Evolutionary conservation across 306 rosid species (phyloP).

Genomic region (Vicia villosa): DNA sequence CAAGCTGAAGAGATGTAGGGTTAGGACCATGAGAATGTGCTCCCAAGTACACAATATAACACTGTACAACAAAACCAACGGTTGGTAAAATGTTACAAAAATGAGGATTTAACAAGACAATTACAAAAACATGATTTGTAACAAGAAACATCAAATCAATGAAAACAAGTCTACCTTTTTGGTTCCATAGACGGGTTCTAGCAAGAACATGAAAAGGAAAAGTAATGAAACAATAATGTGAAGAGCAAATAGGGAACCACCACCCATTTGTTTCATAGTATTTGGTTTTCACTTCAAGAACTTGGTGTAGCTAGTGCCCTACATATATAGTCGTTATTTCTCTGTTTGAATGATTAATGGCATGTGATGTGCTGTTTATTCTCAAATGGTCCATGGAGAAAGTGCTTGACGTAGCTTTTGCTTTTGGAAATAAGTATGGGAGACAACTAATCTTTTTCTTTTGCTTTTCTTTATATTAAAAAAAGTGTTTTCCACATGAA

Average conservation of each 20-base stretch:
- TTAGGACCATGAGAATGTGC: slow-evolving; percentile 44
- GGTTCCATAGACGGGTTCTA: slow-evolving; percentile 30
- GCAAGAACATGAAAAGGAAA: slow-evolving; percentile 17
- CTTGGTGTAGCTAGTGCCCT: not conserved
- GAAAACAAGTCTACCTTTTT: slow-evolving; percentile 28
- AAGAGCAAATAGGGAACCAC: slow-evolving; percentile 19
- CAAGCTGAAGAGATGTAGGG: slow-evolving; percentile 37
- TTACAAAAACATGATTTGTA: not conserved
- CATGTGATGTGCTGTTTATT: not conserved
- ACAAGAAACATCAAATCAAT: not conserved
- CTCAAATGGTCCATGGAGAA: not conserved
- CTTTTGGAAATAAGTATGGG: not conserved
- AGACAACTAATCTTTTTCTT: not conserved
- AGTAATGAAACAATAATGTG: slow-evolving; percentile 17
- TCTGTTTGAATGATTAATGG: not conserved
- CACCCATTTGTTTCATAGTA: slow-evolving; percentile 12
- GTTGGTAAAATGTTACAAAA: not conserved
- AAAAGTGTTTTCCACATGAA: not conserved
- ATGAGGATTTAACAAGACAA: not conserved
- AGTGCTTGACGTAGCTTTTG: slow-evolving; percentile 1
- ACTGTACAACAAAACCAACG: slow-evolving; percentile 26
- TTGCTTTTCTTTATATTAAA: not conserved
- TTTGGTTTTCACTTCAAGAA: not conserved
- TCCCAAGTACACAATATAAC: slow-evolving; percentile 48
- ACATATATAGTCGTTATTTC: not conserved